A percentile compares a stretch with the other conserved stretches of the same genome.
phyloP scores from a whole-genome alignment of 192 early-diverging fungal species.

The Coemansia sp. region DNA sequence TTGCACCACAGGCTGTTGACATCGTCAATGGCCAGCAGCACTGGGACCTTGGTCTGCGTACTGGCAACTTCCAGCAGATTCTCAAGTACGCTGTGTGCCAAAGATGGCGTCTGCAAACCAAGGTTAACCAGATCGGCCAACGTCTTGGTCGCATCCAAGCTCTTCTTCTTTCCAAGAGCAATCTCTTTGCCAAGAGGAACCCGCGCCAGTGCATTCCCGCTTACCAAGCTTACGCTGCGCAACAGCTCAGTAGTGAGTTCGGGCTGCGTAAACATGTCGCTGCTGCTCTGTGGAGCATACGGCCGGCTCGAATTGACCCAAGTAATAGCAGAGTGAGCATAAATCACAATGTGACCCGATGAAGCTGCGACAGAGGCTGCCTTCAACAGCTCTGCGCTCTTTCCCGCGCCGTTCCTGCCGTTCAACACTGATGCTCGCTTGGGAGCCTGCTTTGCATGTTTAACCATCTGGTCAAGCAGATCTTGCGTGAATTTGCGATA shows the following conservation, averaged over 20 bases:
- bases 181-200: conserved; percentile 38
- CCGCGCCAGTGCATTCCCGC: conserved; percentile 24
- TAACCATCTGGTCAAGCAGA: conserved; percentile 28
- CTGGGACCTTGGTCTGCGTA: conserved; percentile 40
- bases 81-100: conserved; percentile 41
- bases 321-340: conserved; percentile 23
- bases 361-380: conserved; percentile 35
- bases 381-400: conserved; percentile 52
- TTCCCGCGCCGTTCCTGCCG: conserved; percentile 37
- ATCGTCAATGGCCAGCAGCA: conserved; percentile 46
- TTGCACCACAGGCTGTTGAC: conserved; percentile 50
- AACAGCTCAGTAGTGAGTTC: conserved; percentile 31
- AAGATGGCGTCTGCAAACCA: conserved; percentile 33
- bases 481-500: conserved; percentile 37
- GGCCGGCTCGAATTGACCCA: conserved; percentile 54
- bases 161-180: conserved; percentile 26
- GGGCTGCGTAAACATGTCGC: conserved; percentile 33
- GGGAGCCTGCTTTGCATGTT: conserved; percentile 11
- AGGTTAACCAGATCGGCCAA: conserved; percentile 35
- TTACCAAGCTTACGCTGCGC: conserved; percentile 17
- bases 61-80: conserved; percentile 31
- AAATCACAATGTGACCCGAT: conserved; percentile 33
- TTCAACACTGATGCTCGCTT: conserved; percentile 32
- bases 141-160: conserved; percentile 19
- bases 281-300: conserved; percentile 28